Evolutionary conservation across 176 grass and related monocot species (phyloP).

Genomic region (Zizania latifolia): DNA sequence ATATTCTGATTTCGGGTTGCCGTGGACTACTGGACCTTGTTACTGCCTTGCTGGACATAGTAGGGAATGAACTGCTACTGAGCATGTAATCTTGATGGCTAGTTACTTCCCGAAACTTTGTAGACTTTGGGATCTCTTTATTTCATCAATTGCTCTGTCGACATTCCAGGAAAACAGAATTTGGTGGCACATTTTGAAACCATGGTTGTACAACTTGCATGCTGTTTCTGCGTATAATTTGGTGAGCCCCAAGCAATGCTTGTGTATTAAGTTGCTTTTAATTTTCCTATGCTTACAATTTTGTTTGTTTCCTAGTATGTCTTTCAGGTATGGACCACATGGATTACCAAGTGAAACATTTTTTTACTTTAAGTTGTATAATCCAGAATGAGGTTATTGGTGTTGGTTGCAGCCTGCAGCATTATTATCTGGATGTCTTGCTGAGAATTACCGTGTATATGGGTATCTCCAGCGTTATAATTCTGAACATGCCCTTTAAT

Average conservation of each 20-base stretch:
- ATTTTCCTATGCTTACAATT: conserved; percentile 26
- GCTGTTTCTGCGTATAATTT: conserved; percentile 41
- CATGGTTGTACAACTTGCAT: conserved; percentile 26
- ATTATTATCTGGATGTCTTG: background rate
- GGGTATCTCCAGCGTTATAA: background rate
- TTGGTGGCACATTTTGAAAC: conserved; percentile 42
- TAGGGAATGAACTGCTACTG: conserved; percentile 16
- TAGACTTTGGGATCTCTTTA: background rate
- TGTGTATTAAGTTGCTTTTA: conserved; percentile 11
- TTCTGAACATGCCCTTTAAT: background rate
- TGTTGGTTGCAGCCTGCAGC: background rate
- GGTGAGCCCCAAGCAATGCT: conserved; percentile 47
- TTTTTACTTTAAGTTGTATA: background rate
- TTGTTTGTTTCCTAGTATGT: conserved; percentile 17
- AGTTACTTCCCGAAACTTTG: conserved; percentile 22
- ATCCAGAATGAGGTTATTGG: background rate
- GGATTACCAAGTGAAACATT: conserved; percentile 26
- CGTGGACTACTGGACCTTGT: conserved; percentile 14
- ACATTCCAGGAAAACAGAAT: conserved; percentile 43
- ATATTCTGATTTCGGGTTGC: background rate
- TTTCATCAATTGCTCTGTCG: conserved; percentile 32
- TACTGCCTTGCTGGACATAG: conserved; percentile 15
- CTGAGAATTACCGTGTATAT: background rate
- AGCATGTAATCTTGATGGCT: conserved; percentile 43
- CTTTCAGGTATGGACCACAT: conserved; percentile 26